Percentiles rank a stretch among this genome's conserved stretches.
phyloP scores from a whole-genome alignment of 345 rosid genomes.

The Arabis hirsuta region DNA sequence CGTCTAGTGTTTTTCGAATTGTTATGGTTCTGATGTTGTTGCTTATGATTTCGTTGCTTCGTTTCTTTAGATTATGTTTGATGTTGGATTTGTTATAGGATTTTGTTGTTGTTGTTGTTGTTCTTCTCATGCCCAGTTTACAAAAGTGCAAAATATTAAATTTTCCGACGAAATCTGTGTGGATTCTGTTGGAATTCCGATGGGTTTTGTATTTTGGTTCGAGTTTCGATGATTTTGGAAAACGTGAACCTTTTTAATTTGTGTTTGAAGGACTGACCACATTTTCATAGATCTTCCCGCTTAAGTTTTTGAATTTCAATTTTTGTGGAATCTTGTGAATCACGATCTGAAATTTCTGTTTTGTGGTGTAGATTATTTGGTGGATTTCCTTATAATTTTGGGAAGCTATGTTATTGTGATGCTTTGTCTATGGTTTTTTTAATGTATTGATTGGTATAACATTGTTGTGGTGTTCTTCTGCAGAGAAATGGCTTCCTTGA shows the following conservation, averaged over 20 bases:
- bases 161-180: not conserved
- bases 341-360: not conserved
- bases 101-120: not conserved
- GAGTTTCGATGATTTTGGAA: not conserved
- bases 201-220: too few relatives aligned
- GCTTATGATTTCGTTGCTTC: not conserved
- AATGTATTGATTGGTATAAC: not conserved
- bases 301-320: constrained; percentile 6
- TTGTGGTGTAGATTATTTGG: not conserved
- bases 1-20: not conserved
- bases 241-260: not conserved
- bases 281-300: constrained; percentile 11
- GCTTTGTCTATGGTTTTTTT: too few relatives aligned
- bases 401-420: too few relatives aligned
- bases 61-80: not conserved
- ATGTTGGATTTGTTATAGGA: not conserved
- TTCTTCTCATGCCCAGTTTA: not conserved
- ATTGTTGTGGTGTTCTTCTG: constrained; percentile 35
- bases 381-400: not conserved
- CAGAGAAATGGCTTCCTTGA: constrained; percentile 83
- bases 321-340: not conserved
- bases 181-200: not conserved
- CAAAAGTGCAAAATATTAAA: not conserved
- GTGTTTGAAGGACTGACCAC: not conserved
- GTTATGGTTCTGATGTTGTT: not conserved